Base-by-base conservation (phyloP, 2,329 filamentous ascomycete genomes). In the Aspergillus arachidicola region DNA sequence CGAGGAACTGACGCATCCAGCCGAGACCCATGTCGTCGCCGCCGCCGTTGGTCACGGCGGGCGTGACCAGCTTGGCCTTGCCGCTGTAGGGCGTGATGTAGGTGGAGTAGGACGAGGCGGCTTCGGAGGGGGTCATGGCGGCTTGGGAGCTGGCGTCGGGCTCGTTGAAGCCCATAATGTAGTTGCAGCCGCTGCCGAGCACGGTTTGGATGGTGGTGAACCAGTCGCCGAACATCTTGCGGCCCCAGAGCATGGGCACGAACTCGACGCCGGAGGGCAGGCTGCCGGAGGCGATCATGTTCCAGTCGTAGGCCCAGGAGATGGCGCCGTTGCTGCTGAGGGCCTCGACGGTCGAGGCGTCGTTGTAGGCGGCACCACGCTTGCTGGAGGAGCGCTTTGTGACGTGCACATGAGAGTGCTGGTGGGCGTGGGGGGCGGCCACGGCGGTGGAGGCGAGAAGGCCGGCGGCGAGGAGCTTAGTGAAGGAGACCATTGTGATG, bases 261-360 rank as follows among this genome's bases (percentile, higher is more conserved):
- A 73, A 83, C 59, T 82, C 79, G 58, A 79, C 69, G 30, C 73
- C 72, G 4, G 64, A 63, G 34, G 78, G 71, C 6, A 79, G 64
- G 6, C 41, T 54, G 21, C 79, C 79, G 34, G 64, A 67, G 28
- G 71, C 48, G 26, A 64, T 64, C 53, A 71, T 63, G 53, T 72
- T 79, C 81, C 81, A 83, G 72, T 83, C 79, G 72, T 82, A 82
- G 41, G 77, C 78, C 81, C 81, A 83, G 46, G 73, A 72, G 58
- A 80, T 70, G 26, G 65, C 50, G 30, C 68, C 71, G 54, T 65
- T 69, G 54, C 63, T 65, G 58, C 68, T 57, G 58, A 83, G 78
- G 16, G 74, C 58, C 30, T 67, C n/a, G 12, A 79, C 71, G 41
- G 75, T 67, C 26, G 68, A 64, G 43, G 72, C 69, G 43, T 77